Conservation (phyloP, 1,284 basidiomycete genomes). For the Rhodotorula sp. region DNA sequence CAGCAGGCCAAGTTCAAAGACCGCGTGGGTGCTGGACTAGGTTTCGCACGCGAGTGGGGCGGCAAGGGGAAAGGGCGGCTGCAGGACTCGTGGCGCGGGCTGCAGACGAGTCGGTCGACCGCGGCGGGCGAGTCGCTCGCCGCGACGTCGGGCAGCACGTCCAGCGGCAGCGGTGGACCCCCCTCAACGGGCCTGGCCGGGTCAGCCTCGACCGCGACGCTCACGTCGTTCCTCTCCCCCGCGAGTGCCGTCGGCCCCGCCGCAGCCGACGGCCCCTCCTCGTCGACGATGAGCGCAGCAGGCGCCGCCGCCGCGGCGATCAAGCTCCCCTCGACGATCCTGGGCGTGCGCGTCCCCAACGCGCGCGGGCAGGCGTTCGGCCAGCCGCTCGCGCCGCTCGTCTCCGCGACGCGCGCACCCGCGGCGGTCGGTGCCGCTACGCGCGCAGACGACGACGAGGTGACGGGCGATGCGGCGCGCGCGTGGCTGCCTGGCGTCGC, state of each 20-base stretch:
- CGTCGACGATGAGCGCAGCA: neutral
- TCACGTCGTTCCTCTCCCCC: neutral
- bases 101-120: neutral
- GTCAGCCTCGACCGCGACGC: neutral
- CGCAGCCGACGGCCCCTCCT: neutral
- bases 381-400: slow-evolving; percentile 12
- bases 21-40: slow-evolving; percentile 23
- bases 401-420: slow-evolving; percentile 16
- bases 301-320: neutral
- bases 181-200: neutral
- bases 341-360: slow-evolving; percentile 21
- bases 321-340: slow-evolving; percentile 17
- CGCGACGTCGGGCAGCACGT: neutral
- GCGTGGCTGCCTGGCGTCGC: slow-evolving; percentile 67
- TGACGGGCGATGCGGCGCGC: slow-evolving; percentile 58
- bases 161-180: neutral
- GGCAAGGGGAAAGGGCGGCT: slow-evolving; percentile 21
- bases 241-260: slow-evolving; percentile 6
- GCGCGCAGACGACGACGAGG: slow-evolving; percentile 1
- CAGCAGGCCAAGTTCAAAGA: slow-evolving; percentile 25
- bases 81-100: slow-evolving; percentile 14
- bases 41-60: slow-evolving; percentile 29
- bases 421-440: neutral
- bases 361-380: slow-evolving; percentile 23
- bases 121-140: neutral